phyloP scores from a whole-genome alignment of 2,329 filamentous ascomycete genomes.

The Beauveria caledonica region DNA sequence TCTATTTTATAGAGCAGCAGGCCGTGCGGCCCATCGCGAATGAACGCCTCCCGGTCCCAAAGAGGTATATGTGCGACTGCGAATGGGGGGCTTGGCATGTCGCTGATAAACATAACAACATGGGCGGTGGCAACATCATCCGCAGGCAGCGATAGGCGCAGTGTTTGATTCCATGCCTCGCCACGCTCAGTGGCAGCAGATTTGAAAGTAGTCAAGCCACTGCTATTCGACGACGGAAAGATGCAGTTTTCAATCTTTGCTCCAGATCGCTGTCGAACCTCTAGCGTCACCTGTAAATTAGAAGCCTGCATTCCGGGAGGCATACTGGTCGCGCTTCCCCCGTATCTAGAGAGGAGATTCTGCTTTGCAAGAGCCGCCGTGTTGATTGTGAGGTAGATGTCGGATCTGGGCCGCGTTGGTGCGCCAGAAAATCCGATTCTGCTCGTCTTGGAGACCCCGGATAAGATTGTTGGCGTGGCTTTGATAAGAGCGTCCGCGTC shows the following conservation, averaged over 20 bases:
- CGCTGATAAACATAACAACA: conserved; percentile 80
- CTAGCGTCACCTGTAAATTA: conserved; percentile 81
- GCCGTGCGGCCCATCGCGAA: conserved; percentile 74
- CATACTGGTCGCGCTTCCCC: conserved; percentile 67
- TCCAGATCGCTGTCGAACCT: conserved; percentile 72
- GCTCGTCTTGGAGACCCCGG: conserved; percentile 69
- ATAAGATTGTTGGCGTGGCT: conserved; percentile 77
- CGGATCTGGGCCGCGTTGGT: conserved; percentile 77
- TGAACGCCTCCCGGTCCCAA: conserved; percentile 87
- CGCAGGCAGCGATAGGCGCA: conserved; percentile 70
- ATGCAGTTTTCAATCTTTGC: conserved; percentile 84
- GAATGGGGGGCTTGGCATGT: conserved; percentile 80
- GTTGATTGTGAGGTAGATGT: conserved; percentile 86
- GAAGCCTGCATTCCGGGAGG: conserved; percentile 53
- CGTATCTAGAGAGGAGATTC: conserved; percentile 56
- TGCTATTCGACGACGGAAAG: conserved; percentile 72
- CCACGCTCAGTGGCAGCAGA: conserved; percentile 73
- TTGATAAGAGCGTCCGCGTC: conserved; percentile 78
- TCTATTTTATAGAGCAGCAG: conserved; percentile 85
- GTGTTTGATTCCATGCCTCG: conserved; percentile 79
- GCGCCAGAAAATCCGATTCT: conserved; percentile 93
- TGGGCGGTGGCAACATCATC: conserved; percentile 77
- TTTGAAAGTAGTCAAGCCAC: conserved; percentile 76
- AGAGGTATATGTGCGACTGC: conserved; percentile 88
- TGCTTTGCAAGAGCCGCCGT: conserved; percentile 73